Base-by-base conservation (phyloP, 257 asterid species). In the Plectranthus barbatus region DNA sequence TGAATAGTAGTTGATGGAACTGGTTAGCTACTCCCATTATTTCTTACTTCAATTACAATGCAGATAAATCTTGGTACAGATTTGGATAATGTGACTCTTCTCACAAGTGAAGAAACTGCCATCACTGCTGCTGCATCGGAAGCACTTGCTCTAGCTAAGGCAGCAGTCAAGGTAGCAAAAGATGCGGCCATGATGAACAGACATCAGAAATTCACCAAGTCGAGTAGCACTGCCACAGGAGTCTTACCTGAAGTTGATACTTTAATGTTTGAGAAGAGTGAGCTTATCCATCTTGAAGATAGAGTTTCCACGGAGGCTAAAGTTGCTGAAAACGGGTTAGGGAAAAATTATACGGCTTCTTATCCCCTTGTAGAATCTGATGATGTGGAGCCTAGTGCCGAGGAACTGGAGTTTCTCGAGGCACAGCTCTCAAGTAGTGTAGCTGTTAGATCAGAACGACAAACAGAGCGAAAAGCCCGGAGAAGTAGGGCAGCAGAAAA, bases 101-200 rank as follows among this genome's bases (percentile, higher is more conserved):
- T 76, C 76, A 74, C 88, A 58, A 75, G 77, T 66, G 96, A 86
- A 78, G 95, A 86, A 74, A 83, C 94, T 50, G 74, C 76, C 33
- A 77, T 89, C 62, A 81, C 86, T 56, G 97, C 95, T 44, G 93
- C 97, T 71, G 97, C 97, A 40, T 84, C 96, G 42, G 97, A 92
- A 79, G 96, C 95, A 36, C 88, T 89, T 66, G 86, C 95, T 51
- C 79, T 92, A 59, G 97, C 99, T 62, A 86, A 84, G 74, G 93
- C 87, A 49, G 97, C 99, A 64, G 74, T 86, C 41, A 79, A 85
- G 74, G 83, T 82, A 64, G 99, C 99, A 31, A 90, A 86, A 76
- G 93, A 87, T 59, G 94, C 90, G 21, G 95, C 89, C 58, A 68
- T 77, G 88, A 81, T 84, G 83, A 76, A 69, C 52, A 42, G 66